Percentiles rank a stretch among this genome's conserved stretches.
phyloP scores from a whole-genome alignment of 441 rosid species.

The Pelargonium australe region DNA sequence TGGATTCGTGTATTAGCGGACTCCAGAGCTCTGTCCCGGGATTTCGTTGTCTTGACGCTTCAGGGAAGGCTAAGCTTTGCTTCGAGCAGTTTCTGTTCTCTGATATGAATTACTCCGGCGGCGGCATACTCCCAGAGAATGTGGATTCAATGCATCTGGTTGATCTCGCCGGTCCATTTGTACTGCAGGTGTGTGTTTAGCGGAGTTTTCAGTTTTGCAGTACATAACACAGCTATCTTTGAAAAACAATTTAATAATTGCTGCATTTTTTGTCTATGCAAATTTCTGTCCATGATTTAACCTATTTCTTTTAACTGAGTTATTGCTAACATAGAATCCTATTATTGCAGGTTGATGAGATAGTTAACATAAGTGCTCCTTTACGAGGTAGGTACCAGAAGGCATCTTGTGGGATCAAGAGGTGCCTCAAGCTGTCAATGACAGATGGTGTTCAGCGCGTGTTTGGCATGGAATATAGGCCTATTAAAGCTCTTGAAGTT shows the following conservation, averaged over 20 bases:
- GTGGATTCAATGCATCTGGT: conserved; percentile 62
- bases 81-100: conserved; percentile 65
- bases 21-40: conserved; percentile 41
- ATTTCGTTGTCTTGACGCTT: conserved; percentile 38
- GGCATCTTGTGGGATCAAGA: conserved; percentile 56
- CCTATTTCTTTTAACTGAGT: not conserved
- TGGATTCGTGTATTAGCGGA: conserved; percentile 43
- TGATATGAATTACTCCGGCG: conserved; percentile 71
- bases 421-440: conserved; percentile 86
- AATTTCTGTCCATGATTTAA: not conserved
- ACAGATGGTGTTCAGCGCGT: conserved; percentile 90
- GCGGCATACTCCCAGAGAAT: conserved; percentile 67
- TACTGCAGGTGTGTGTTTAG: conserved; percentile 52
- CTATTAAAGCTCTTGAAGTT: conserved; percentile 73
- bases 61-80: conserved; percentile 62
- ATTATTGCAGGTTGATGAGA: conserved; percentile 77
- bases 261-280: not conserved
- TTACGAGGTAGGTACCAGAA: conserved; percentile 71
- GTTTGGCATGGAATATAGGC: conserved; percentile 88
- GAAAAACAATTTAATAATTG: not conserved
- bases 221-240: not conserved
- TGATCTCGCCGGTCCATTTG: conserved; percentile 83
- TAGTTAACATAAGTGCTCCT: conserved; percentile 69
- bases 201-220: not conserved
- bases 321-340: conserved; percentile 17